Evolutionary conservation across 2,329 filamentous ascomycete genomes (phyloP), one percentile per base, ranked within the genome.

Genomic region (Sporothrix protearum): DNA sequence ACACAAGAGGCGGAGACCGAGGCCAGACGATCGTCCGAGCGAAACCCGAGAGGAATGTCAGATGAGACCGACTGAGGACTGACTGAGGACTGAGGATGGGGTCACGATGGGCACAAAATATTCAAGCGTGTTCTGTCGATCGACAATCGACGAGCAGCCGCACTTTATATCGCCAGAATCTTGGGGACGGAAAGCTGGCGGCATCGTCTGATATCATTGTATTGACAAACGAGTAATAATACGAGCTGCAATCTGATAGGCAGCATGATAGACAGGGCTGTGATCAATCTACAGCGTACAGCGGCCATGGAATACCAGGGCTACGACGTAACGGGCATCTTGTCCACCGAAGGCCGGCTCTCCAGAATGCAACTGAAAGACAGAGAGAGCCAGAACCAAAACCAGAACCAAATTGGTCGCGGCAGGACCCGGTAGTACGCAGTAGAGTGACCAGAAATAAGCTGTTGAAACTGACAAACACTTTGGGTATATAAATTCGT

Each of bases 1-100:
- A 55, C 51, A 57, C 53, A 63, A 63, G 30, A 22, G 57, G 33
- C 57, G 33, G 57, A 59, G 30, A n/a, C 55, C 55, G 55, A 33
- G 14, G 33, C 16, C 57, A 42, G 57, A 1, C 22, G 33, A 42
- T 39, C 10, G n/a, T 25, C 57, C 14, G 53, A 33, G 57, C 22
- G 3, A 25, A 42, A 10, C 12, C 57, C n/a, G 33, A n/a, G 30
- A 36, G 7, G 10, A 59, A 22, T 10, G 28, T 36, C 25, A 59
- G 55, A 10, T 1, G 55, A 33, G 53, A 36, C 53, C 33, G 53
- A 33, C 49, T 30, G 22, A 25, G 28, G 12, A 25, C 51, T 53
- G 22, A 53, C n/a, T 25, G 51, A 25, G 8, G 53, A 19, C 53
- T 5, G 25, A 33, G 4, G 12, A 57, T 33, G 28, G 28, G 12